phyloP scores from a whole-genome alignment of 2,329 filamentous ascomycete species.

The Pestalotiopsis sp. region DNA sequence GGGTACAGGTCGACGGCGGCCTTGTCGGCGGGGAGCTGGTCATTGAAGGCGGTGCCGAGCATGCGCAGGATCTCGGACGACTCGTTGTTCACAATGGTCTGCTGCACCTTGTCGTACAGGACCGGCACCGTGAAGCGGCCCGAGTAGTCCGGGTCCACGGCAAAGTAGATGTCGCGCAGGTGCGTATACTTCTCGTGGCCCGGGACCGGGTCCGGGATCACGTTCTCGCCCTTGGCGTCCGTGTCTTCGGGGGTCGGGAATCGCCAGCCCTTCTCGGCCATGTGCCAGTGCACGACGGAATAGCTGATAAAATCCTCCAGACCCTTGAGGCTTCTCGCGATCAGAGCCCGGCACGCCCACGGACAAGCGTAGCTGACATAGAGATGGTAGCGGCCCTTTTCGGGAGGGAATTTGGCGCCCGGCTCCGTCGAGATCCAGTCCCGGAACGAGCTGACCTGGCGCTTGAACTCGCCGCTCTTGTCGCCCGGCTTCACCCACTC shows the following conservation, averaged over 20 bases:
- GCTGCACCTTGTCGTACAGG: conserved; percentile 76
- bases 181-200: conserved; percentile 70
- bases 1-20: conserved; percentile 70
- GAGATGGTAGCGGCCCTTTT: conserved; percentile 90
- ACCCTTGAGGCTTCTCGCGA: conserved; percentile 87
- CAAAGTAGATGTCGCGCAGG: conserved; percentile 80
- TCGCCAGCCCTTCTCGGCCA: conserved; percentile 75
- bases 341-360: conserved; percentile 88
- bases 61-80: conserved; percentile 91
- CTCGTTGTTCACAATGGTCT: conserved; percentile 87
- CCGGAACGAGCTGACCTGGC: conserved; percentile 81
- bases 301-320: conserved; percentile 79
- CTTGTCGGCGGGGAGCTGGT: conserved; percentile 61
- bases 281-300: conserved; percentile 92
- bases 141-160: conserved; percentile 68
- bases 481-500: conserved; percentile 81
- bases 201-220: conserved; percentile 68
- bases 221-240: conserved; percentile 59
- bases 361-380: conserved; percentile 95
- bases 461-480: conserved; percentile 89
- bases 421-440: conserved; percentile 74
- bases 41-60: conserved; percentile 82
- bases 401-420: conserved; percentile 76
- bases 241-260: conserved; percentile 68
- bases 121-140: conserved; percentile 88